Evolutionary conservation across 106 monocot genomes (phyloP), one percentile per base, ranked within the genome.

Genomic region (Acorus gramineus): DNA sequence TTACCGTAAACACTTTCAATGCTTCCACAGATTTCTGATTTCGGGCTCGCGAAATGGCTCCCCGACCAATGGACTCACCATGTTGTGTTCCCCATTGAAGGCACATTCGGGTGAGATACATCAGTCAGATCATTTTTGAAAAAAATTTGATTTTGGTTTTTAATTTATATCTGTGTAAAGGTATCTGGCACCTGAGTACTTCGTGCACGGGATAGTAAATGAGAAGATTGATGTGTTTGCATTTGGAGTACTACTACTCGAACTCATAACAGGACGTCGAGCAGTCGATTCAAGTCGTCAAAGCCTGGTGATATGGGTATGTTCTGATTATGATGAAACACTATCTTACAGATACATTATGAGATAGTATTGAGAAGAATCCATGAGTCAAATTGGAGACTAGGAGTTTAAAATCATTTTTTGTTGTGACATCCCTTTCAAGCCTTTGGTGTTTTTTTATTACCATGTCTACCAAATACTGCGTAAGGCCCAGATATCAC

Each of bases 201-300:
- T 85, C 80, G 86, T 95, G 94, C 94, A 90, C 50, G 89, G 90
- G 3, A 57, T 95, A n/a, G 80, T 87, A 47, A 90, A 84, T 53
- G 94, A 95, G 82, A 95, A 95, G 59, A 87, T 79, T 0, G 94
- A 95, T 69, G 94, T 95, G 50, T 95, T 95, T 67, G 94, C 94
- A 3, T 90, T 71, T 62, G 94, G 94, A 3, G 90, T 95, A 9
- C 62, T 95, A 75, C 81, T 95, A 54, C 84, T 95, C 61, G 94
- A 95, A 78, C 80, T 95, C 45, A 78, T 95, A 47, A 87, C 94
- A 1, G 94, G 94, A 1, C 72, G 90, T 13, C 65, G 62, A 10
- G 94, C 94, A 0, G 74, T 95, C 11, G 90, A 95, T 50, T 87
- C 80, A 5, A 67, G 64, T 14, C 65, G 78, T 7, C 73, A 87